Percentiles rank a stretch among this genome's conserved stretches.
These are phyloP conservation scores for Neurospora sp. DNA, from an alignment of 495 filamentous ascomycete species.

Conservation along the genomic window DNA sequence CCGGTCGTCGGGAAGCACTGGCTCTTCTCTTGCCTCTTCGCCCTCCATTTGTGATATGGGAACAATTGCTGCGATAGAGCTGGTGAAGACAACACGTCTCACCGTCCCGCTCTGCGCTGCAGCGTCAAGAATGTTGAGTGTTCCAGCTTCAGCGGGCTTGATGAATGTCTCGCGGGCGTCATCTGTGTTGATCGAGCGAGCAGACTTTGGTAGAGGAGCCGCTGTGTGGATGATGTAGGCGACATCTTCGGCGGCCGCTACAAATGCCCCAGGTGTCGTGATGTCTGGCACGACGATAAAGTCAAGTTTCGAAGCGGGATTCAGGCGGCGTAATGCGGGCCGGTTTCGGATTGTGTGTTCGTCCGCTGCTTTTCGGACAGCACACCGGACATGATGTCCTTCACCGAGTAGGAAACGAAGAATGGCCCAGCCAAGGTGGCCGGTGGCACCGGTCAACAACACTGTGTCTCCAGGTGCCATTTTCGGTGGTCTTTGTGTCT, in stretches of 20 bases:
- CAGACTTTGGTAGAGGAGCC: slow-evolving; percentile 26
- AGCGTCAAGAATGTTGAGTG: slow-evolving; percentile 60
- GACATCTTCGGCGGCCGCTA: slow-evolving; percentile 35
- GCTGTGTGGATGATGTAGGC: slow-evolving; percentile 44
- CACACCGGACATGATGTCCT: slow-evolving; percentile 36
- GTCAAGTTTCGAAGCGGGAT: slow-evolving; percentile 21
- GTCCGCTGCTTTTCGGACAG: slow-evolving; percentile 32
- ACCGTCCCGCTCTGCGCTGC: slow-evolving; percentile 51
- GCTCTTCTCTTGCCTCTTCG: slow-evolving; percentile 1
- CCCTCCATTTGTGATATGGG: slow-evolving; percentile 18
- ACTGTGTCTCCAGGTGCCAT: not conserved
- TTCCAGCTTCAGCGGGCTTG: slow-evolving; percentile 64
- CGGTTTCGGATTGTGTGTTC: slow-evolving; percentile 15
- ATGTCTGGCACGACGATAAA: slow-evolving; percentile 41
- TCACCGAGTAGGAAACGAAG: slow-evolving; percentile 25
- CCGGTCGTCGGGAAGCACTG: slow-evolving; percentile 18
- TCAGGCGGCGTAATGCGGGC: slow-evolving; percentile 20
- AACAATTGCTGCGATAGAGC: slow-evolving; percentile 29
- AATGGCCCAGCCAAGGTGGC: slow-evolving; percentile 14
- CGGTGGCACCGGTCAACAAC: not conserved
- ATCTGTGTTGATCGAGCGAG: slow-evolving; percentile 19
- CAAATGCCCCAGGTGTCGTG: slow-evolving; percentile 30
- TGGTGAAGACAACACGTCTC: slow-evolving; percentile 52
- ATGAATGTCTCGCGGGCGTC: slow-evolving; percentile 48
- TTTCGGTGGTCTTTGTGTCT: not conserved